phyloP scores from a whole-genome alignment of 805 yeast genomes.

The Groenewaldozyma salmanticensis region DNA sequence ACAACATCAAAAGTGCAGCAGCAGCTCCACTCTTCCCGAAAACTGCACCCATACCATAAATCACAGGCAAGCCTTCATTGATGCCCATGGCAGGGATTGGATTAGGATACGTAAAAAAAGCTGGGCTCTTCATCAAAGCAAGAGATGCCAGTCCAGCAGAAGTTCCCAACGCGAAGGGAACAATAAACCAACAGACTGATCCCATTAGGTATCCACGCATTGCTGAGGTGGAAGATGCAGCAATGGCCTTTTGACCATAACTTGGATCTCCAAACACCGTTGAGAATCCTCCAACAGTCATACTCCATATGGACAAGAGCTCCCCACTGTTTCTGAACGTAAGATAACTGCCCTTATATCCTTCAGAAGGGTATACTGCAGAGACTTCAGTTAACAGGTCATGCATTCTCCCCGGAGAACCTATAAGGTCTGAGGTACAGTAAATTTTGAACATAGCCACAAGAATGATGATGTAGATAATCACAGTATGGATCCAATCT shows the following conservation, averaged over 20 bases:
- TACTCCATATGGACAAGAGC: slow-evolving; percentile 47
- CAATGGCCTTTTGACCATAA: slow-evolving; percentile 81
- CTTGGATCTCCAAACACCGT: slow-evolving; percentile 84
- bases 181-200: slow-evolving; percentile 83
- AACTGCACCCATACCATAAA: slow-evolving; percentile 70
- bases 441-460: slow-evolving; percentile 69
- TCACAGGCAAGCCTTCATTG: slow-evolving; percentile 55
- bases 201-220: slow-evolving; percentile 81
- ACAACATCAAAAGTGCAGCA: slow-evolving; percentile 64
- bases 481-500: slow-evolving; percentile 72
- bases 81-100: slow-evolving; percentile 57
- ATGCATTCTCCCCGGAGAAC: slow-evolving; percentile 79
- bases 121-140: slow-evolving; percentile 56
- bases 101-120: slow-evolving; percentile 74
- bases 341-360: slow-evolving; percentile 78
- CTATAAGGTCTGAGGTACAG: slow-evolving; percentile 58
- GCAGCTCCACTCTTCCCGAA: slow-evolving; percentile 85
- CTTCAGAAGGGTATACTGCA: slow-evolving; percentile 50
- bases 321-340: slow-evolving; percentile 30
- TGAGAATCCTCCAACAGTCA: slow-evolving; percentile 77
- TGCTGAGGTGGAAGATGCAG: slow-evolving; percentile 73
- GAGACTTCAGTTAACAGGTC: slow-evolving; percentile 54
- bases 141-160: slow-evolving; percentile 79
- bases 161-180: slow-evolving; percentile 72
- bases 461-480: slow-evolving; percentile 65